Percentiles rank a stretch among this genome's conserved stretches.
Evolutionary conservation across 768 basidiomycete genomes (phyloP).

Genomic region (Tulasnella sp.): DNA sequence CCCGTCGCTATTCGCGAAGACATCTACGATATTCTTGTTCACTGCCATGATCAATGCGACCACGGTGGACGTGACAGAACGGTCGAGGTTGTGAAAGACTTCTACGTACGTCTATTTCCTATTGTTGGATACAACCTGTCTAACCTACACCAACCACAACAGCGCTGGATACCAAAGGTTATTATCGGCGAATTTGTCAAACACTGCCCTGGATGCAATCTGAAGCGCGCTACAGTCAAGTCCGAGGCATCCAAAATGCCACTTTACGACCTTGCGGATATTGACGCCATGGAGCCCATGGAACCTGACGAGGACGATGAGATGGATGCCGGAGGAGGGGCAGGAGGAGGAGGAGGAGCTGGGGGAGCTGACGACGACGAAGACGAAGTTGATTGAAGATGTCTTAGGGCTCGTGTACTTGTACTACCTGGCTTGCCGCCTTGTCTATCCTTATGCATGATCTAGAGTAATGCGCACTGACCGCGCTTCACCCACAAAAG

Average conservation of each 20-base stretch:
- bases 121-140: not conserved
- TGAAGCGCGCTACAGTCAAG: conserved; percentile 25
- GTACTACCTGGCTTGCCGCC: not conserved
- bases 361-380: conserved; percentile 4
- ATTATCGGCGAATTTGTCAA: conserved; percentile 29
- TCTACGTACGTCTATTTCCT: conserved; percentile 21
- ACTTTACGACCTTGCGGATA: conserved; percentile 18
- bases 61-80: conserved; percentile 28
- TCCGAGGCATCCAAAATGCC: conserved; percentile 25
- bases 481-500: not conserved
- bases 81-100: conserved; percentile 27
- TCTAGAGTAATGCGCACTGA: not conserved
- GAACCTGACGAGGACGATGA: conserved; percentile 22
- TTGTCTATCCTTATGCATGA: not conserved
- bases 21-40: conserved; percentile 25
- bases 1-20: conserved; percentile 25
- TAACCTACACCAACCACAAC: not conserved
- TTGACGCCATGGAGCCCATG: conserved; percentile 17
- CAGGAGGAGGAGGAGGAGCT: not conserved
- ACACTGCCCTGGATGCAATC: conserved; percentile 23
- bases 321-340: not conserved
- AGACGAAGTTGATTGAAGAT: not conserved
- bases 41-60: conserved; percentile 26
- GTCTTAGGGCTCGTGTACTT: not conserved
- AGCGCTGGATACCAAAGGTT: conserved; percentile 28